These are phyloP conservation scores for Fusarium euwallaceae DNA, from an alignment of 2,329 filamentous ascomycete genomes.

Conservation along the genomic window DNA sequence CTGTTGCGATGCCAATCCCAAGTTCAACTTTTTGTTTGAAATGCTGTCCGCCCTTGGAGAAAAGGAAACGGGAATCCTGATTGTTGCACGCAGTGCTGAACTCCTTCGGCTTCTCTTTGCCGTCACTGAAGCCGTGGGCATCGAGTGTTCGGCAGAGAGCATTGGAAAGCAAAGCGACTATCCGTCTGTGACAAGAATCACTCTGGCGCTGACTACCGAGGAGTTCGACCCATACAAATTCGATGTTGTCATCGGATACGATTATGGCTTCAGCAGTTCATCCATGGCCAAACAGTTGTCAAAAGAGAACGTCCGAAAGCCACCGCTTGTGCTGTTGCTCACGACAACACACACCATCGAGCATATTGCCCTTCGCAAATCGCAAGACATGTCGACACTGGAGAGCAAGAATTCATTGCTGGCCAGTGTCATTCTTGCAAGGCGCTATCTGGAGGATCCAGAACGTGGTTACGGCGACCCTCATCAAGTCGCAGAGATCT, in stretches of 20 bases:
- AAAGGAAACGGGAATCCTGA: conserved; percentile 62
- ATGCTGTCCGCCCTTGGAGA: conserved; percentile 57
- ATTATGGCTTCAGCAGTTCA: conserved; percentile 62
- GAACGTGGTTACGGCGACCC: conserved; percentile 57
- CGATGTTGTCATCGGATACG: conserved; percentile 67
- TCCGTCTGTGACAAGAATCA: conserved; percentile 56
- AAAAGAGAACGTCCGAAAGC: conserved; percentile 40
- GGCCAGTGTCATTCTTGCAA: conserved; percentile 53
- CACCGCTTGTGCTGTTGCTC: conserved; percentile 63
- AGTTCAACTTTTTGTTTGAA: conserved; percentile 71
- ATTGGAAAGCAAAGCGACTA: conserved; percentile 46
- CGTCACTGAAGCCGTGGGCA: conserved; percentile 57
- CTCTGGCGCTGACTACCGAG: conserved; percentile 58
- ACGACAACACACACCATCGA: conserved; percentile 67
- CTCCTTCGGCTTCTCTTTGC: conserved; percentile 66
- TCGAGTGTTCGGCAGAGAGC: conserved; percentile 53
- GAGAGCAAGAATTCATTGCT: conserved; percentile 63
- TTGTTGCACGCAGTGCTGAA: conserved; percentile 65
- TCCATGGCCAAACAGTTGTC: conserved; percentile 41
- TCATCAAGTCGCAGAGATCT: conserved; percentile 61
- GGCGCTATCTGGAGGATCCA: conserved; percentile 57
- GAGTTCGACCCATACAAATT: conserved; percentile 56
- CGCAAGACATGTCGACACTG: conserved; percentile 50
- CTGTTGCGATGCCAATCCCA: conserved; percentile 68
- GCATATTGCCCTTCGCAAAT: conserved; percentile 65